Evolutionary conservation across 1,284 basidiomycete genomes (phyloP).

Genomic region (Heterobasidion parviporum): DNA sequence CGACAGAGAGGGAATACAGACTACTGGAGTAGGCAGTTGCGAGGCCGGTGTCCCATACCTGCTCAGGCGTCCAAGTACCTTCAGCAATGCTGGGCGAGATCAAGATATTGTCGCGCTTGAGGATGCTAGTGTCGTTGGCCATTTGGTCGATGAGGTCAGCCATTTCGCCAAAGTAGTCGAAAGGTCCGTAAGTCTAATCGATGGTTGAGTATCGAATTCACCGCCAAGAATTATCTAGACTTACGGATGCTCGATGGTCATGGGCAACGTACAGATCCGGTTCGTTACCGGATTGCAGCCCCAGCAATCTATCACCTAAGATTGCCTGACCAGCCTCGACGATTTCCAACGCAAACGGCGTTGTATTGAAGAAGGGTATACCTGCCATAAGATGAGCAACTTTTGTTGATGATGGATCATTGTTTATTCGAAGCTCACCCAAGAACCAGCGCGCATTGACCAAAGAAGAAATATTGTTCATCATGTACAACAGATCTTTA

Average conservation of each 20-base stretch:
- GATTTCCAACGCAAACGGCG: constrained; percentile 35
- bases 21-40: constrained; percentile 36
- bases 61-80: constrained; percentile 41
- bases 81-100: constrained; percentile 52
- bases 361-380: constrained; percentile 39
- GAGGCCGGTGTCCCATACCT: constrained; percentile 53
- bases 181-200: constrained; percentile 27
- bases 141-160: constrained; percentile 31
- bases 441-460: constrained; percentile 55
- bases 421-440: constrained; percentile 20
- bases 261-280: constrained; percentile 40
- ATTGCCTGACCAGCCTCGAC: constrained; percentile 35
- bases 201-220: not conserved
- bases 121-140: constrained; percentile 29
- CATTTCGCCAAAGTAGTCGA: constrained; percentile 45
- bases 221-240: constrained; percentile 10
- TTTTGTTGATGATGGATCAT: constrained; percentile 2
- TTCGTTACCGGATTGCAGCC: constrained; percentile 46
- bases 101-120: constrained; percentile 35
- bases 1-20: constrained; percentile 44
- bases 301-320: constrained; percentile 34
- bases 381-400: constrained; percentile 15
- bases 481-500: constrained; percentile 46
- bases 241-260: constrained; percentile 13
- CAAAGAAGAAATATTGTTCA: constrained; percentile 47